phyloP scores from a whole-genome alignment of 1,139 yeast species.

The Candida freyschussii region DNA sequence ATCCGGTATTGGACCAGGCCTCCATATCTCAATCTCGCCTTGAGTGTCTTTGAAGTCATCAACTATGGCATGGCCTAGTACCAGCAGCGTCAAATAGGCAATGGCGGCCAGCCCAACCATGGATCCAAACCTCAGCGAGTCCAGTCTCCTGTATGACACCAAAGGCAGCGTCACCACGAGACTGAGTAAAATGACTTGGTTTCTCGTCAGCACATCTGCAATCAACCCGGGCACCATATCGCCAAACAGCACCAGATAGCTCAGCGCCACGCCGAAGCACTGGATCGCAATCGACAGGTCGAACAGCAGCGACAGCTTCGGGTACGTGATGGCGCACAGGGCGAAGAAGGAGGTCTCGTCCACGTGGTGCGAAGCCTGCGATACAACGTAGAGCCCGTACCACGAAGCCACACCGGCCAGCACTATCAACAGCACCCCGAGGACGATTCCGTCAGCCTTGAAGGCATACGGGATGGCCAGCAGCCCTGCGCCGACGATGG shows the following conservation, averaged over 20 bases:
- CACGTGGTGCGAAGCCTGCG: slow-evolving; percentile 59
- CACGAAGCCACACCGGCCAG: slow-evolving; percentile 78
- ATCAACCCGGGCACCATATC: slow-evolving; percentile 77
- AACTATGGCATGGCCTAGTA: slow-evolving; percentile 54
- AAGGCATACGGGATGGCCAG: slow-evolving; percentile 91
- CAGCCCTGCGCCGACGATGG: slow-evolving; percentile 87
- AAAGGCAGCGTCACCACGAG: slow-evolving; percentile 67
- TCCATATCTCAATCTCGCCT: slow-evolving; percentile 51
- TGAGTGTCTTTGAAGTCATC: slow-evolving; percentile 42
- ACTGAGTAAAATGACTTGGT: slow-evolving; percentile 63
- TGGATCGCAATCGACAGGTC: slow-evolving; percentile 86
- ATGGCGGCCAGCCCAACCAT: slow-evolving; percentile 80
- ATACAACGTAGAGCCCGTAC: slow-evolving; percentile 74
- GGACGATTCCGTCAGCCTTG: slow-evolving; percentile 72
- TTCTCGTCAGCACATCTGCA: slow-evolving; percentile 32
- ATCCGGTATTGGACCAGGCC: slow-evolving; percentile 54
- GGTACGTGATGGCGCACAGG: slow-evolving; percentile 79
- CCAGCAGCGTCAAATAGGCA: slow-evolving; percentile 70
- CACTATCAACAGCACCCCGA: slow-evolving; percentile 61
- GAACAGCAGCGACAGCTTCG: slow-evolving; percentile 73
- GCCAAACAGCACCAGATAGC: slow-evolving; percentile 84
- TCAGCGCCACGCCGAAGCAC: slow-evolving; percentile 90
- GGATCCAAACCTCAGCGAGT: slow-evolving; percentile 82
- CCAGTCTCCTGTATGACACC: slow-evolving; percentile 67
- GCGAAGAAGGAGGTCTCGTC: slow-evolving; percentile 78